Evolutionary conservation across 164 flowering plant species (phyloP).

Genomic region (Tetracentron sinense): DNA sequence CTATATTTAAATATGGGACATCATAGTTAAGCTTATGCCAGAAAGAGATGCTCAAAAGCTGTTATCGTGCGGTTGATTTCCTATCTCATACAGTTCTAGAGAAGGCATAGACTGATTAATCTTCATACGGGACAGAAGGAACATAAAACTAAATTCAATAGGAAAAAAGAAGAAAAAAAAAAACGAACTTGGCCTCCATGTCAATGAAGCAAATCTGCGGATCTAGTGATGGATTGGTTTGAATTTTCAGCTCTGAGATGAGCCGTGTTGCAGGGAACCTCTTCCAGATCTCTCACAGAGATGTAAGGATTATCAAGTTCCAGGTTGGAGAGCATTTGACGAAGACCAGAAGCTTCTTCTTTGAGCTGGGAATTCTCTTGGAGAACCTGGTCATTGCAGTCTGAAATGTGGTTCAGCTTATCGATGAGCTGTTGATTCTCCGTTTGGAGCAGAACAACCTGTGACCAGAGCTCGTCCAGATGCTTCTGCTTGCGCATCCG

Average conservation of each 20-base stretch:
- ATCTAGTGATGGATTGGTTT: slow-evolving; percentile 34
- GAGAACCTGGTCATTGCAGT: slow-evolving; percentile 55
- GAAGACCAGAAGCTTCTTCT: slow-evolving; percentile 63
- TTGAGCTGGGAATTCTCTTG: slow-evolving; percentile 72
- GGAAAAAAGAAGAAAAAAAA: not conserved
- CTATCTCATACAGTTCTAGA: not conserved
- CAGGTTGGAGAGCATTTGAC: slow-evolving; percentile 49
- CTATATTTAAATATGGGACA: slow-evolving; percentile 2
- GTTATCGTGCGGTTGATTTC: not conserved
- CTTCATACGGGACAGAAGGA: not conserved
- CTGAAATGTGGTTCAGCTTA: slow-evolving; percentile 61
- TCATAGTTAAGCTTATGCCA: not conserved
- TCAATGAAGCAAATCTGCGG: slow-evolving; percentile 35
- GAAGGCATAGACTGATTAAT: not conserved
- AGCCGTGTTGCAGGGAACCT: slow-evolving; percentile 39
- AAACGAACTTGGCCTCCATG: not conserved
- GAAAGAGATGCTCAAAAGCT: not conserved
- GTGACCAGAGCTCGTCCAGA: slow-evolving; percentile 89
- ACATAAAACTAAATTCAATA: not conserved
- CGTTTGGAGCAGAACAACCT: slow-evolving; percentile 66
- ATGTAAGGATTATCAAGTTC: slow-evolving; percentile 47
- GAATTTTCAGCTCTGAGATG: slow-evolving; percentile 45
- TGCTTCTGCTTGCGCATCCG: slow-evolving; percentile 94
- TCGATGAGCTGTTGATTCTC: slow-evolving; percentile 82
- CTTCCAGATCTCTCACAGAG: slow-evolving; percentile 39